Conservation (phyloP, 495 filamentous ascomycete genomes). For the Glonium stellatum region DNA sequence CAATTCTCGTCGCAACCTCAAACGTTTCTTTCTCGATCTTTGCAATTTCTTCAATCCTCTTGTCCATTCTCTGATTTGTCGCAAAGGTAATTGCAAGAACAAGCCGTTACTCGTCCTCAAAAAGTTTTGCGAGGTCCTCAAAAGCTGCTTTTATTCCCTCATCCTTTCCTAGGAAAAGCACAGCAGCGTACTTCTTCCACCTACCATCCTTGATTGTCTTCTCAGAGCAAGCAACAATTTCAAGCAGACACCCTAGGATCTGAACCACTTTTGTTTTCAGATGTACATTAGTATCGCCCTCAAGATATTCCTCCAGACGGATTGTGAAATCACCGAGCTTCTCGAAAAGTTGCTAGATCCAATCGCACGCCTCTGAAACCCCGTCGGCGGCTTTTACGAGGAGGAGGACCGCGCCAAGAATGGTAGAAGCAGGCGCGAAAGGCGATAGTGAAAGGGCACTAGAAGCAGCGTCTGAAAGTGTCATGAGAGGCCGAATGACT, state of each 20-base stretch:
- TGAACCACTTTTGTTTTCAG: background rate
- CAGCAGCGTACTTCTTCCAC: background rate
- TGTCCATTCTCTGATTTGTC: background rate
- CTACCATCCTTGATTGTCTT: background rate
- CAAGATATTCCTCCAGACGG: background rate
- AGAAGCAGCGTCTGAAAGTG: background rate
- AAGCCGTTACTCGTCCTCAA: background rate
- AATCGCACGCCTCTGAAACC: background rate
- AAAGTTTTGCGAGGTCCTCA: background rate
- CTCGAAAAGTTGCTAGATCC: background rate
- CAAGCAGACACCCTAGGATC: background rate
- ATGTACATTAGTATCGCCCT: background rate
- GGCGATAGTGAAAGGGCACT: background rate
- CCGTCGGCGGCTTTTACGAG: background rate
- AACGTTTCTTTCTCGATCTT: background rate
- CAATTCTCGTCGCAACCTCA: background rate
- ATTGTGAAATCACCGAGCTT: background rate
- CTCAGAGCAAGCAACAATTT: background rate
- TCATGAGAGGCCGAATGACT: background rate
- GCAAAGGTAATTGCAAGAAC: background rate
- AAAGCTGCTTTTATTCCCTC: background rate
- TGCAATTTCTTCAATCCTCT: background rate
- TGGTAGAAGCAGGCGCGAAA: background rate
- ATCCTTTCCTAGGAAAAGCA: background rate
- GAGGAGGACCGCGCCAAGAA: background rate